Base-by-base conservation (phyloP, 768 basidiomycete species). In the Phylloporus sp. region DNA sequence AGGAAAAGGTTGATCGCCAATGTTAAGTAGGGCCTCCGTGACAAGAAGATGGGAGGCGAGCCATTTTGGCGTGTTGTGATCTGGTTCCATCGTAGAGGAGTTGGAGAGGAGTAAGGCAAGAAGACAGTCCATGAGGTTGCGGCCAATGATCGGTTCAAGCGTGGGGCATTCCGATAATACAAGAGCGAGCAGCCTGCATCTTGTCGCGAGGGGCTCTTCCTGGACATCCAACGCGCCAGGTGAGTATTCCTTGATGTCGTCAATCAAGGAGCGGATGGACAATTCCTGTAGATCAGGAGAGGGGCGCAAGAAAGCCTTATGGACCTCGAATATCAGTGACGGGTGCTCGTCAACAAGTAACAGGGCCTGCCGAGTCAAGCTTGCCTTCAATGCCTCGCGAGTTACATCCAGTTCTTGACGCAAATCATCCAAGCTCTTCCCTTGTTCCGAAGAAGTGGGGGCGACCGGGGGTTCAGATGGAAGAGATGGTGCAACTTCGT, bases 271-370 rank as follows among this genome's bases (percentile, higher is more conserved):
- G 34, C 77, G 76, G 39, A 94, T 74, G 7, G 86, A 84, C 53
- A 82, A 71, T 21, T 77, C 72, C 50, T 84, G 81, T 56, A 83
- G 77, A 34, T 73, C 69, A 38, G 73, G 77, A 43, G 71, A 71
- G 10, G 78, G 71, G 22, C 83, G 82, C 46, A 87, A 76, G 65
- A 96, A 93, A 18, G 89, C 87, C 21, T 76, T 76, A 54, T 86
- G 82, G 29, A 96, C 76, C 61, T 96, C 92, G 60, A 94, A 96
- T 33, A 96, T 81, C 44, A 98, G 78, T 8, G 86, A 83, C 4
- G 87, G 81, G 58, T 93, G 86, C 52, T 88, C 82, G 60, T 96
- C 93, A 37, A 95, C 82, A 24, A 99, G 76, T 10, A 72, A 68
- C 45, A 99, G 70, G 0, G 90, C 85, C 36, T 81, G 81, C 15